Evolutionary conservation across 2,329 filamentous ascomycete genomes (phyloP).

Genomic region (Ophiostoma novo-ulmi): DNA sequence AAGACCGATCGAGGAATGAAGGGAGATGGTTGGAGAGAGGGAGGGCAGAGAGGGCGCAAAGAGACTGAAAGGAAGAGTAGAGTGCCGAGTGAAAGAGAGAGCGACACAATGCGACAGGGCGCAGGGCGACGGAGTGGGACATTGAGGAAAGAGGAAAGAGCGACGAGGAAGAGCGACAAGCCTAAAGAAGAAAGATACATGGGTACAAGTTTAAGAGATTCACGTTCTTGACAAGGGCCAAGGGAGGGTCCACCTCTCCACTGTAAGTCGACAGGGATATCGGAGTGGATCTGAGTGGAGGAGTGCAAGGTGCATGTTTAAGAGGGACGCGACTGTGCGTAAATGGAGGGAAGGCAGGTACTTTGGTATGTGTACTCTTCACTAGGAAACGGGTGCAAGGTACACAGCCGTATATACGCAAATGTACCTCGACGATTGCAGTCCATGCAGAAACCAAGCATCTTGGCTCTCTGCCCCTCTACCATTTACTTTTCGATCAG

Average conservation of each 20-base stretch:
- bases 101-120: slow-evolving; percentile 3
- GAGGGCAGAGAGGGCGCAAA: not conserved
- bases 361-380: not conserved
- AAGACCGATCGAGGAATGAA: not conserved
- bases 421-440: not conserved
- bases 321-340: not conserved
- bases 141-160: slow-evolving; percentile 9
- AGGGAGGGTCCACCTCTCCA: slow-evolving; percentile 17
- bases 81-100: not conserved
- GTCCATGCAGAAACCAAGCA: not conserved
- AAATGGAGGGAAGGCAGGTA: not conserved
- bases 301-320: slow-evolving; percentile 10
- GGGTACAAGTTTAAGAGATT: slow-evolving; percentile 21
- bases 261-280: slow-evolving; percentile 18
- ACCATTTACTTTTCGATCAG: not conserved
- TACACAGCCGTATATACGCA: not conserved
- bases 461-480: not conserved
- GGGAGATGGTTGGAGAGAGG: slow-evolving; percentile 14
- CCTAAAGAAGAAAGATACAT: not conserved
- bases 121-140: slow-evolving; percentile 12
- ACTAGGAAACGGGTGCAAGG: not conserved
- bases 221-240: slow-evolving; percentile 18
- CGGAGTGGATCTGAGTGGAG: not conserved
- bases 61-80: not conserved
- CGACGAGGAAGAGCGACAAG: not conserved